Base-by-base conservation (phyloP, 345 rosid species). In the Populus davidiana region DNA sequence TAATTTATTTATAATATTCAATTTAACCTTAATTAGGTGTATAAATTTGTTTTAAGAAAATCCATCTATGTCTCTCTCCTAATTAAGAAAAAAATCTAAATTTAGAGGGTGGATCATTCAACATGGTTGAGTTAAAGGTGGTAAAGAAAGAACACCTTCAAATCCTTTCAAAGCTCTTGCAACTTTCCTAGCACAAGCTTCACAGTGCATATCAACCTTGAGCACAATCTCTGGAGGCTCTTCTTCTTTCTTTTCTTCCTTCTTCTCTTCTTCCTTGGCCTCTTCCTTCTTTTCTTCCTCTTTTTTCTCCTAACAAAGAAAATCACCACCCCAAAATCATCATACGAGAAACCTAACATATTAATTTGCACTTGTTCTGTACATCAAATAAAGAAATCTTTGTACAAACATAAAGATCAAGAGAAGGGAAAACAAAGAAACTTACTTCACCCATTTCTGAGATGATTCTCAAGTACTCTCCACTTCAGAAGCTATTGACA, bases 181-280 rank as follows among this genome's bases (percentile, higher is more conserved):
- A 82, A 88, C 86, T 87, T 91, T 90, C 56, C 91, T 87, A 68
- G 96, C 93, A 75, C 96, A 91, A 31, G 93, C 96, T 83, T 90
- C 87, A 77, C 93, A 91, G 78, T 91, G 93, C 96, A 91, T 91
- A 68, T 90, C 92, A 79, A 91, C 93, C 78, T 89, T 91, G 82
- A 91, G 89, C 1, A 91, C 89, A 76, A 91, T 90, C 83, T 87
- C 91, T 13, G 86, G 84, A 44, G 84, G 68, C 71, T 78, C 74
- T 44, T 86, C 78, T 67, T 82, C 78, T 27, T 81, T 64, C 56
- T 78, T 72, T 31, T 75, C 75, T 27, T 83, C 75, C 44, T 81
- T 75, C 10, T 75, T 70, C 52, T 50, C 75, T 50, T 72, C 79
- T 2, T 78, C 72, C 62, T 76, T 75, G 14, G 1, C 78, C 64